Percentiles rank a stretch among this genome's conserved stretches.
Evolutionary conservation across 768 basidiomycete genomes (phyloP).

Genomic region (Mycena capillaripes): DNA sequence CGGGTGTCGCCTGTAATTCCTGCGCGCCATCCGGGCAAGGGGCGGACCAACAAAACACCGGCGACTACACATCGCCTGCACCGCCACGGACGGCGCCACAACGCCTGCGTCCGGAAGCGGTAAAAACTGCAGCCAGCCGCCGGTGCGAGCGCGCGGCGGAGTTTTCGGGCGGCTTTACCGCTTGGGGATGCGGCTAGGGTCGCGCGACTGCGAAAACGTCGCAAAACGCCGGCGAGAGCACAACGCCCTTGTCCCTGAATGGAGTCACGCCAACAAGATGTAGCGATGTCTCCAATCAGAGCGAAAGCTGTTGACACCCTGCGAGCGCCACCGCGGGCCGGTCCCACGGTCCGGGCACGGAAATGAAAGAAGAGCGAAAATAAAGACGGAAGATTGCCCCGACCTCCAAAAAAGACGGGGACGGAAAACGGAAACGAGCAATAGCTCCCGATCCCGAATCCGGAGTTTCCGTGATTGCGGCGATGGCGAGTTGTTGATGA

Average conservation of each 20-base stretch:
- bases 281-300: not conserved
- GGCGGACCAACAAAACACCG: not conserved
- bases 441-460: not conserved
- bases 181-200: not conserved
- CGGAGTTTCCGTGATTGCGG: not conserved
- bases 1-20: not conserved
- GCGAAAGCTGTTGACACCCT: not conserved
- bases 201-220: not conserved
- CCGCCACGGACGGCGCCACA: not conserved
- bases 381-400: not conserved
- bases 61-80: conserved; percentile 1
- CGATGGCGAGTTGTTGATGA: not conserved
- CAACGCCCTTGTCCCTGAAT: not conserved
- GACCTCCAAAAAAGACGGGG: no score
- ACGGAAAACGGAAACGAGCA: not conserved
- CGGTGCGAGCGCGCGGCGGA: not conserved
- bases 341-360: no score
- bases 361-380: not conserved
- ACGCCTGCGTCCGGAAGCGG: not conserved
- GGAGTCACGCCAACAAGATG: not conserved
- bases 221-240: not conserved
- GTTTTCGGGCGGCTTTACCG: not conserved
- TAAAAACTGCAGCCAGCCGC: not conserved
- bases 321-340: not conserved
- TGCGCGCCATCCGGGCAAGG: no score